A percentile compares a stretch with the other conserved stretches of the same genome.
phyloP scores from a whole-genome alignment of 257 asterid species.

The Primulina tabacum region DNA sequence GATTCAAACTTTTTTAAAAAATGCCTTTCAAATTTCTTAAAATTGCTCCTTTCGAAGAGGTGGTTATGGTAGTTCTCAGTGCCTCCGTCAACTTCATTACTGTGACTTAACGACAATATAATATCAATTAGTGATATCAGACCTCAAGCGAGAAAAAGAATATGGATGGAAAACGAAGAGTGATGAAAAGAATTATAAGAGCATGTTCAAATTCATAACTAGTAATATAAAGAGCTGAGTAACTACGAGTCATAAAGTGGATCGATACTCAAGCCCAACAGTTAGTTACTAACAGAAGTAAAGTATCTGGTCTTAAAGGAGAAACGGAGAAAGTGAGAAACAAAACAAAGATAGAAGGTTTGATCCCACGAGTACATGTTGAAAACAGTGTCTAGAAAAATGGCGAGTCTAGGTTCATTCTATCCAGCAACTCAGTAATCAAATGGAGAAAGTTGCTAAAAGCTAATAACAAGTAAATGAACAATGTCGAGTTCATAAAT shows the following conservation, averaged over 20 bases:
- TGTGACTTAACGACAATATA: too few species aligned
- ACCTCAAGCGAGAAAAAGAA: too few species aligned
- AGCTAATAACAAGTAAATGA: background rate
- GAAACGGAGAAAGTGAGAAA: background rate
- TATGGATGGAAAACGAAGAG: too few species aligned
- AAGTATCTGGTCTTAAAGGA: slow-evolving; percentile 9
- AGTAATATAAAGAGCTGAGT: background rate
- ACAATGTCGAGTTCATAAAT: slow-evolving; percentile 14
- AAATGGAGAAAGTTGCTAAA: background rate
- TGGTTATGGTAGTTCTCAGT: too few species aligned
- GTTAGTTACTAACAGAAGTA: background rate
- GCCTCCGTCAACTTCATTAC: too few species aligned
- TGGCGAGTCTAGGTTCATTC: slow-evolving; percentile 1
- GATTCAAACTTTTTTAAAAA: too few species aligned
- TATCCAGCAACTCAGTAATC: background rate
- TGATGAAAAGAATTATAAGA: too few species aligned
- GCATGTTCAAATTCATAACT: too few species aligned
- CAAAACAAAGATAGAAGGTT: slow-evolving; percentile 8
- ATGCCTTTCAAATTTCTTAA: too few species aligned
- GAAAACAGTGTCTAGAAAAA: slow-evolving; percentile 9
- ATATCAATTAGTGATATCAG: too few species aligned
- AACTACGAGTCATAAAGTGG: background rate
- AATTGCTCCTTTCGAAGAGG: too few species aligned
- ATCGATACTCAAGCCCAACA: slow-evolving; percentile 11
- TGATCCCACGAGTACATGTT: background rate